A percentile compares a stretch with the other conserved stretches of the same genome.
Evolutionary conservation across 352 stramenopile genomes (phyloP).

Genomic region (Phytophthora idaei): DNA sequence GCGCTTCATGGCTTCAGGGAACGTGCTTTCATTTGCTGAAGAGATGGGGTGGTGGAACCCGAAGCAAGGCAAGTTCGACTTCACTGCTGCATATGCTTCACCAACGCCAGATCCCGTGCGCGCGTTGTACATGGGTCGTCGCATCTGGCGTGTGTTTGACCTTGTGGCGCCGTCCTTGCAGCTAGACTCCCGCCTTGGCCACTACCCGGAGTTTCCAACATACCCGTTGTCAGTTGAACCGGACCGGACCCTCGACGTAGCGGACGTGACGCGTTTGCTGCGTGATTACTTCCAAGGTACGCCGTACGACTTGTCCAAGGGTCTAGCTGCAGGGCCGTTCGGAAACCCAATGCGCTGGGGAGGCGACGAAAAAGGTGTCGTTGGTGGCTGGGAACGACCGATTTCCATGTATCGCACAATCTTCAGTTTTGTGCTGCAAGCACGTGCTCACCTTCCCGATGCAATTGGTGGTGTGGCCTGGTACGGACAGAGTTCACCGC

Average conservation of each 20-base stretch:
- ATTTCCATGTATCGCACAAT: slow-evolving; percentile 94
- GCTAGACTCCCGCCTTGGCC: slow-evolving; percentile 66
- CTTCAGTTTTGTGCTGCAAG: slow-evolving; percentile 85
- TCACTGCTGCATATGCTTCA: slow-evolving; percentile 68
- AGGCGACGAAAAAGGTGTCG: slow-evolving; percentile 56
- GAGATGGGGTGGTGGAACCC: slow-evolving; percentile 88
- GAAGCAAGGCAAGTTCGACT: slow-evolving; percentile 60
- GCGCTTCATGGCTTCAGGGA: slow-evolving; percentile 89
- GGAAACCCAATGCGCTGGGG: slow-evolving; percentile 88
- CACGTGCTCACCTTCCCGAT: slow-evolving; percentile 47
- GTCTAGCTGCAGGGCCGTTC: slow-evolving; percentile 89
- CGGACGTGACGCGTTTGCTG: slow-evolving; percentile 80
- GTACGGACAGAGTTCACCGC: slow-evolving; percentile 72
- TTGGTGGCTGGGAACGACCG: slow-evolving; percentile 85
- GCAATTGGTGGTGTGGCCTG: slow-evolving; percentile 61
- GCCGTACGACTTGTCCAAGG: slow-evolving; percentile 86
- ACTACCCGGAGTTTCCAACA: slow-evolving; percentile 66
- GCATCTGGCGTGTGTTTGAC: slow-evolving; percentile 91
- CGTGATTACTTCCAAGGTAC: slow-evolving; percentile 93
- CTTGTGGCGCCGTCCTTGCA: slow-evolving; percentile 80
- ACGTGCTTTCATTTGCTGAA: slow-evolving; percentile 86
- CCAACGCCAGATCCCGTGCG: slow-evolving; percentile 55
- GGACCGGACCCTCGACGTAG: slow-evolving; percentile 59
- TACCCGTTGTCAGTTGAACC: slow-evolving; percentile 92
- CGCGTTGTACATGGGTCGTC: slow-evolving; percentile 77